Evolutionary conservation across 805 yeast genomes (phyloP), one percentile per base, ranked within the genome.

Genomic region (Candida tammaniensis): DNA sequence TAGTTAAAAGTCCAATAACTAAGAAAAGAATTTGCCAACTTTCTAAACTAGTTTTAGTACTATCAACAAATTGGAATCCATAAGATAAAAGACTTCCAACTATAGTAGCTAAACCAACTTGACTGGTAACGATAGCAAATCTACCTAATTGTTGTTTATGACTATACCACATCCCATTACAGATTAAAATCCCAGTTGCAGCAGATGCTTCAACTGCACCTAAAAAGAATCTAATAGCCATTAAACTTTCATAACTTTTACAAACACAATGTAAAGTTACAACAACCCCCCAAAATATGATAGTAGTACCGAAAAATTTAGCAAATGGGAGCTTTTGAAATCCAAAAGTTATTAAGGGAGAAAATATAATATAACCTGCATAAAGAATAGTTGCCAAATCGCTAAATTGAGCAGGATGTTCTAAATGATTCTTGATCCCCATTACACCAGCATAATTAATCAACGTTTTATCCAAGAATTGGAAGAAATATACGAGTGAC

Each of bases 21-120:
- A 78, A 47, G 51, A 76, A 78, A 56, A 77, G 68, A 30, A 78
- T 74, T 52, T 76, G 80, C 83, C 83, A 78, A n/a, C 80, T 69
- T 27, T 43, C 43, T 13, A 40, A 27, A 17, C 64, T 52, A 36
- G 76, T 63, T 17, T 60, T 61, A 4, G 42, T 30, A 8, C 54
- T 40, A 29, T 48, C 42, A 15, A 77, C 68, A 43, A 73, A 77
- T 46, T 74, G 78, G 50, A 78, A 78, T 0, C 69, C 79, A 54
- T 68, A 76, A 0, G 70, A 62, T 19, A 66, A 46, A 9, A 61
- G 45, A 1, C 68, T 64, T 3, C 70, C 70, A 15, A 80, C 75
- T 7, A 72, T 65, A 15, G 79, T 70, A 2, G 80, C 77, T 3
- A 65, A 51, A 12, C 84, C 82, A 1, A 80, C 77, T 56, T 69